These are phyloP conservation scores for Termitomyces titanicus DNA, from an alignment of 768 basidiomycete genomes.

Conservation along the genomic window DNA sequence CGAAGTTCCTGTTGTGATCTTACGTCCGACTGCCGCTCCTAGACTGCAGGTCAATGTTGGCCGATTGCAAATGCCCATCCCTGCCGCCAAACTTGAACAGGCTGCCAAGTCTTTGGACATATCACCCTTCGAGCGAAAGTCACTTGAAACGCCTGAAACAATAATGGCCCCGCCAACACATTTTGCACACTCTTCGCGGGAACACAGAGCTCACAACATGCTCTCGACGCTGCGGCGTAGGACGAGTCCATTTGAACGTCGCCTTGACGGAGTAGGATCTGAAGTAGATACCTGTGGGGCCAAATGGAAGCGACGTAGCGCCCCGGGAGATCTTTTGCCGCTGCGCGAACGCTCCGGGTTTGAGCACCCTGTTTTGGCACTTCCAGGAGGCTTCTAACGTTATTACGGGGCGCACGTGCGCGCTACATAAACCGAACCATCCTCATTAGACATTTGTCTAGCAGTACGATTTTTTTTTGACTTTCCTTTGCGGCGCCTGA, in stretches of 20 bases:
- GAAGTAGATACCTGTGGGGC: constrained; percentile 26
- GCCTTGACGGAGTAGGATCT: constrained; percentile 6
- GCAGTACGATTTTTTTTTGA: constrained; percentile 4
- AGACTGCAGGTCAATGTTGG: constrained; percentile 34
- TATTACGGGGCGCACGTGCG: too few relatives aligned
- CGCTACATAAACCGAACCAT: neutral
- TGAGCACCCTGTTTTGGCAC: constrained; percentile 51
- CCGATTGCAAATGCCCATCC: constrained; percentile 39
- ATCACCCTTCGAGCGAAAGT: constrained; percentile 31
- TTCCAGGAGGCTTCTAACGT: constrained; percentile 54
- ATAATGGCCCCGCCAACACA: constrained; percentile 31
- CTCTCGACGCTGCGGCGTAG: constrained; percentile 59
- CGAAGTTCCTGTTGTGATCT: constrained; percentile 15
- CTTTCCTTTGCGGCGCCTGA: neutral
- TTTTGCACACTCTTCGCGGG: constrained; percentile 48
- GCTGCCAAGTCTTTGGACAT: constrained; percentile 23
- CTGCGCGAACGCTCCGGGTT: constrained; percentile 49
- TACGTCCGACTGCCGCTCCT: constrained; percentile 30
- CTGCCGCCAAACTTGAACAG: constrained; percentile 23
- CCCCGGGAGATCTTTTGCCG: constrained; percentile 56
- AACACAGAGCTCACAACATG: constrained; percentile 60
- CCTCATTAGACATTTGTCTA: neutral
- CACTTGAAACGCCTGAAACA: constrained; percentile 23
- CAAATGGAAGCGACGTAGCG: constrained; percentile 54
- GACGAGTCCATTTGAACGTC: constrained; percentile 36